Conservation (phyloP, 2,329 filamentous ascomycete genomes). For the Colletotrichum sp. region DNA sequence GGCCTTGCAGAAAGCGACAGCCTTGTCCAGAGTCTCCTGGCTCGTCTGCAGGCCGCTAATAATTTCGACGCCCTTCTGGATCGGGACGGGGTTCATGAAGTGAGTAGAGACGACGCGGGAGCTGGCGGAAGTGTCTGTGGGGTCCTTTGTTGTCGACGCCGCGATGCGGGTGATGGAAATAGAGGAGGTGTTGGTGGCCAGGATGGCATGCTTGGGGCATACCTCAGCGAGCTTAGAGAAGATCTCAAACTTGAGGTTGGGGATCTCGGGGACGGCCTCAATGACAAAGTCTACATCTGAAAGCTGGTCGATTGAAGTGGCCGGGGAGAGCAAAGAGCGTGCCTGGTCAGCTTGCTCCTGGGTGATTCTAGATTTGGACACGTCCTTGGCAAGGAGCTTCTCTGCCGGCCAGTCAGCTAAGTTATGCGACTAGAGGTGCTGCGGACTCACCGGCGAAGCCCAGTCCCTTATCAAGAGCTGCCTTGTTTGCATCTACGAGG, state of each 20-base stretch:
- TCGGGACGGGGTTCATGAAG: constrained; percentile 98
- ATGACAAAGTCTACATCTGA: constrained; percentile 94
- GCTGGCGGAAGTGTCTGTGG: constrained; percentile 79
- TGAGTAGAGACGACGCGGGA: constrained; percentile 94
- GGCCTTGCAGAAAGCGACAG: constrained; percentile 82
- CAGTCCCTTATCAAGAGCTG: constrained; percentile 86
- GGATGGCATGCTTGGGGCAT: constrained; percentile 82
- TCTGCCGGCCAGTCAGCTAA: constrained; percentile 54
- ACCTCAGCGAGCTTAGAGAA: constrained; percentile 84
- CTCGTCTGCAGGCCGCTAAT: constrained; percentile 95
- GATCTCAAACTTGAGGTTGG: constrained; percentile 84
- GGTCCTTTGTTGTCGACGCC: constrained; percentile 79
- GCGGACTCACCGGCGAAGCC: constrained; percentile 77
- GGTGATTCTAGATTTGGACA: constrained; percentile 84
- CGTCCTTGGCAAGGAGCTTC: constrained; percentile 92
- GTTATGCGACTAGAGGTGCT: background rate
- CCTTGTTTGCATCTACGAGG: constrained; percentile 83
- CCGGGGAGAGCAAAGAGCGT: constrained; percentile 71
- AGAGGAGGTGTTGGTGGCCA: constrained; percentile 98
- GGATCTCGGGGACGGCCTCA: constrained; percentile 94
- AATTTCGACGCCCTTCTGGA: constrained; percentile 98
- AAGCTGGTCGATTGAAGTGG: constrained; percentile 78
- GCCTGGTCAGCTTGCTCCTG: constrained; percentile 79
- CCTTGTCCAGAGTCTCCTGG: constrained; percentile 78
- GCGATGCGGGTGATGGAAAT: constrained; percentile 98